These are phyloP conservation scores for Talaromyces sp. DNA, from an alignment of 2,329 filamentous ascomycete genomes.

Conservation along the genomic window DNA sequence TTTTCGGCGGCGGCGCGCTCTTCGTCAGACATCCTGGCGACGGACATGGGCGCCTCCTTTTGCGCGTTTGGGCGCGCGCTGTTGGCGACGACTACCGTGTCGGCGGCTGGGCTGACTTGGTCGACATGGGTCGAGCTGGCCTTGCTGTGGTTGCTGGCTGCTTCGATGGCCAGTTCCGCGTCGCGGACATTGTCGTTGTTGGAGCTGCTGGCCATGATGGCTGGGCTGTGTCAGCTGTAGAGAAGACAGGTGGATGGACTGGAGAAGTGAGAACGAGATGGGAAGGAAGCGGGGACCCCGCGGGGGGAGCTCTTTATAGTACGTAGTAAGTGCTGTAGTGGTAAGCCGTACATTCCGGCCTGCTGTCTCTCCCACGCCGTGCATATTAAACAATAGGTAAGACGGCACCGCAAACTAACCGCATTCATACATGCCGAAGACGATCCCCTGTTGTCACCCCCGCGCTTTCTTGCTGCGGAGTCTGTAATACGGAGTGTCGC, in stretches of 20 bases:
- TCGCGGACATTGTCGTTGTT: neutral
- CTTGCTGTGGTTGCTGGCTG: neutral
- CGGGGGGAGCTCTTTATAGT: neutral
- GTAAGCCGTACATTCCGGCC: too few species aligned
- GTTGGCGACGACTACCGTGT: neutral
- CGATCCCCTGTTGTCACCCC: neutral
- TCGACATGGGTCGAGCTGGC: neutral
- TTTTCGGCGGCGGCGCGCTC: neutral
- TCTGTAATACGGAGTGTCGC: too few species aligned
- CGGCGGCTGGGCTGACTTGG: neutral
- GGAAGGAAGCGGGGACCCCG: neutral
- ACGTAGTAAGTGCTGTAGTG: too few species aligned
- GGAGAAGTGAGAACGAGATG: neutral
- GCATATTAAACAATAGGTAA: neutral
- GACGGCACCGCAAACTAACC: neutral
- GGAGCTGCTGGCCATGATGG: neutral
- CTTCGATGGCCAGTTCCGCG: neutral
- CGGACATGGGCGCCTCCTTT: neutral
- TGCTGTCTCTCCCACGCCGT: neutral
- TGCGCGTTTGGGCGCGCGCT: neutral
- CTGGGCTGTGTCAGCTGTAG: neutral
- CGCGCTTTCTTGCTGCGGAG: too few species aligned
- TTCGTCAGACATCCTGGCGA: conserved; percentile 27
- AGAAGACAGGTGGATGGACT: neutral
- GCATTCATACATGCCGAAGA: neutral